Base-by-base conservation (phyloP, 192 early-diverging fungal genomes). In the Hyaloraphidium curvatum region DNA sequence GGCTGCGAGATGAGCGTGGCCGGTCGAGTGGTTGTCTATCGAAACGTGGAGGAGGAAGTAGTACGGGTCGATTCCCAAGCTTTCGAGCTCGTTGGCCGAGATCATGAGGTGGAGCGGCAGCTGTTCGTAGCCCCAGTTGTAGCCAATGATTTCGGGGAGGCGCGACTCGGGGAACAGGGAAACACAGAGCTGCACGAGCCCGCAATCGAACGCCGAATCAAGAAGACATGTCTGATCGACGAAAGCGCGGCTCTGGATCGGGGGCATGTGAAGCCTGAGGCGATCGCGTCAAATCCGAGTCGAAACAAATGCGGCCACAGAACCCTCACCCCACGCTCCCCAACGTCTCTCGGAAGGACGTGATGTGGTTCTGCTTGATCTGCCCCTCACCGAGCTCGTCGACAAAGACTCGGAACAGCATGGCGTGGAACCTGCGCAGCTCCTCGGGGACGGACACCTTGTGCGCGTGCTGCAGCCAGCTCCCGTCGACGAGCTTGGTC, bases 41-140 rank as follows among this genome's bases (percentile, higher is more conserved):
- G 43, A 22, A 19, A 48, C 43, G 43, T 48, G 43, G 4, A 48
- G 43, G 7, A 22, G 43, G 25, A 48, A 48, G 23, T 48, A 48
- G 23, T 48, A 48, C 23, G 43, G 43, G 23, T 48, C 43, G 19
- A 48, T 7, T 11, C 43, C 43, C 23, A 48, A 7, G 7, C 17
- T 25, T 48, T 25, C 25, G 4, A 48, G 19, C 19, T 48, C 43
- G 17, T 48, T 25, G 43, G 25, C 23, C 4, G 43, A 22, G 14
- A 48, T 25, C 23, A 48, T 14, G 7, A 48, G 23, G 23, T 48
- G 43, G 25, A 48, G 43, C 9, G 43, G 43, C 19, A 48, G 23
- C 23, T 48, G 43, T 25, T 48, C 43, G 23, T 48, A 48, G 14
- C 43, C 43, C 43, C 14, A 19, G 43, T 48, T 48, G 43, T 11